Base-by-base conservation (phyloP, 2,329 filamentous ascomycete genomes). In the Aureobasidium sp. region DNA sequence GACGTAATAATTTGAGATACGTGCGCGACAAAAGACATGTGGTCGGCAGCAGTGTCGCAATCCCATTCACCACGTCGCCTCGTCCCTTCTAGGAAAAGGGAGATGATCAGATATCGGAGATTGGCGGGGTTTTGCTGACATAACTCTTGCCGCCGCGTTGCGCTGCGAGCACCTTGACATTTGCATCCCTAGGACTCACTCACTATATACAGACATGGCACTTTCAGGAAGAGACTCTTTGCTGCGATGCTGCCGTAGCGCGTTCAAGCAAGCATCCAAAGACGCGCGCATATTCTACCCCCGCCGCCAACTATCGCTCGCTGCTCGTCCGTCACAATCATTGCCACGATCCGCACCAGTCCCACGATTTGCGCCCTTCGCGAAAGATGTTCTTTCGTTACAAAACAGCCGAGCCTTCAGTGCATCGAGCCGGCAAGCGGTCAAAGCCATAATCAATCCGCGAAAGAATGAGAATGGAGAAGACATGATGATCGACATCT, bases 401-500 rank as follows among this genome's bases (percentile, higher is more conserved):
- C 55, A 44, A 10, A 59, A 15, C 8, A 36, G 17, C 20, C 44
- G 57, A 46, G 26, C 26, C 1, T 62, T 56, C 26, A 41, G 43
- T 20, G 39, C 17, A 34, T 55, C 55, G 7, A 51, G 50, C 2
- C 39, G 10, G n/a, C 26, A 43, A 13, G 24, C 50, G 6, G 47
- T 50, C 20, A 68, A 75, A 56, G 76, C 76, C 17, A 78, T 82
- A 61, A 75, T 80, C 17, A 96, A 97, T 72, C 89, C 91, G 0
- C 85, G 87, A 67, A 82, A 82, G 62, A 90, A 94, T 72, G 90
- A 95, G 36, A 85, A 92, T 61, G 93, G 93, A 29, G 87, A 90
- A n/a, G 84, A 87, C 24, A 91, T 96, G 86, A 78, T 79, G 68
- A 81, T 99, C 27, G 87, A 88, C 60, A 96, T 97, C 65, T 95